Evolutionary conservation across 1,284 basidiomycete genomes (phyloP).

Genomic region (Trametes versicolor): DNA sequence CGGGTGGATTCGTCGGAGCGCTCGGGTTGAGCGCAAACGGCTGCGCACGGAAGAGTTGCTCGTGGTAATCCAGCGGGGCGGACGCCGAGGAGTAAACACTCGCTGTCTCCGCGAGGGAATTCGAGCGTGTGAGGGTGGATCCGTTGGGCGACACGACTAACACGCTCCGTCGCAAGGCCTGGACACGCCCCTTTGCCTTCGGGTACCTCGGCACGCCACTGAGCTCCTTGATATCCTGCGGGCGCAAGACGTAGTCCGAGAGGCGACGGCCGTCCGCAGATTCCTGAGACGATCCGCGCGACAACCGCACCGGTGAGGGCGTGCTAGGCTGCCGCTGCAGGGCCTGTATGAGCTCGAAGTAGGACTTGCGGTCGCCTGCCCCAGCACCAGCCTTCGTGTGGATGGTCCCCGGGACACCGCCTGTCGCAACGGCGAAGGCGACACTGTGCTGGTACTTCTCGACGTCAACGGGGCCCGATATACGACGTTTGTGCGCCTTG

Average conservation of each 20-base stretch:
- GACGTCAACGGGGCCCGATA: constrained; percentile 23
- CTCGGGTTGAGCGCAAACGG: constrained; percentile 30
- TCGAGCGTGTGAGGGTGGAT: constrained; percentile 26
- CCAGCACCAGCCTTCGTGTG: constrained; percentile 8
- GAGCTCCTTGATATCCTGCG: constrained; percentile 30
- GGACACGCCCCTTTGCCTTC: constrained; percentile 23
- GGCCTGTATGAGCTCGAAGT: constrained; percentile 31
- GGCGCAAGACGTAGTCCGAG: constrained; percentile 27
- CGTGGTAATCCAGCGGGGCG: constrained; percentile 46
- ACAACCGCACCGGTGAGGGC: constrained; percentile 20
- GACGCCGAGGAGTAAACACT: constrained; percentile 54
- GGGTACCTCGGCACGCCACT: constrained; percentile 26
- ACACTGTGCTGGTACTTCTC: constrained; percentile 32
- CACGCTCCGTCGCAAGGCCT: constrained; percentile 21
- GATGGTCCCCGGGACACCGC: constrained; percentile 8
- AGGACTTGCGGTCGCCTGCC: constrained; percentile 23
- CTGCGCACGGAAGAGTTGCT: constrained; percentile 34
- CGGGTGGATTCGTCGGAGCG: constrained; percentile 26
- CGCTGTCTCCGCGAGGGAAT: constrained; percentile 43
- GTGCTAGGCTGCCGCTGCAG: constrained; percentile 23
- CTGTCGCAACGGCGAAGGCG: constrained; percentile 23
- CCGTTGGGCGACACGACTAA: constrained; percentile 15
- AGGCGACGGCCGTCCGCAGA: constrained; percentile 21
- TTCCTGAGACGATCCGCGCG: constrained; percentile 24
- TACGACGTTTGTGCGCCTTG: constrained; percentile 23